Base-by-base conservation (phyloP, 768 basidiomycete species). In the Lepiota brunneoincarnata region DNA sequence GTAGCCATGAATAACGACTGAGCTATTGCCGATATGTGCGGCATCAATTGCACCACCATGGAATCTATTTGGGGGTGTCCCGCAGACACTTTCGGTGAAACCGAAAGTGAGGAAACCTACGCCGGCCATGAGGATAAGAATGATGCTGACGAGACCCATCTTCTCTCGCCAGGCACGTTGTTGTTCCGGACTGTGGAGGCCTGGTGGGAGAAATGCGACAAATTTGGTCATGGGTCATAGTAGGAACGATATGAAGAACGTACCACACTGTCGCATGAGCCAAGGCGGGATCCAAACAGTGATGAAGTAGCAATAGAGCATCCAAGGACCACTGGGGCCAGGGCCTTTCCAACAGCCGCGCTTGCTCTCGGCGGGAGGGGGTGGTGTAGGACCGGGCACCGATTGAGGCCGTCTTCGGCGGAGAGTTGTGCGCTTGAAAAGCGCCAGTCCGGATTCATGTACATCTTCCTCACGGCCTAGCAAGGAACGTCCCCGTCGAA, bases 31-130 rank as follows among this genome's bases (percentile, higher is more conserved):
- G 59, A 95, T 88, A 52, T 71, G 73, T 14, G 82, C 80, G 44
- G 79, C 84, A 43, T 85, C 84, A 55, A 93, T 84, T 21, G 77
- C 75, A 35, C 92, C 94, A 38, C 87, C 82, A 60, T 89, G 87
- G 75, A 80, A 95, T 14, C 93, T 84, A 57, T 88, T 84, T 36
- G 89, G 81, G 31, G 93, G 92, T 34, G 77, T 87, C 31, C 93
- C 93, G 68, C 97, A 99, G 39, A 98, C 97, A 50, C 85, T 73
- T 64, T 93, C 83, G 9, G 94, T 98, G 76, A 99, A 99, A 6
- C 97, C 97, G 72, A 99, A 99, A 10, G 97, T 99, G 66, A 99
- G 78, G 82, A 93, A 99, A 65, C 95, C 97, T 63, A 99, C 97
- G 49, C 76, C 82, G 15, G 91, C 89, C 95, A 98, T 97, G 58